These are phyloP conservation scores for Naegleria gruberi DNA, from an alignment of 208 protist species.

Conservation along the genomic window DNA sequence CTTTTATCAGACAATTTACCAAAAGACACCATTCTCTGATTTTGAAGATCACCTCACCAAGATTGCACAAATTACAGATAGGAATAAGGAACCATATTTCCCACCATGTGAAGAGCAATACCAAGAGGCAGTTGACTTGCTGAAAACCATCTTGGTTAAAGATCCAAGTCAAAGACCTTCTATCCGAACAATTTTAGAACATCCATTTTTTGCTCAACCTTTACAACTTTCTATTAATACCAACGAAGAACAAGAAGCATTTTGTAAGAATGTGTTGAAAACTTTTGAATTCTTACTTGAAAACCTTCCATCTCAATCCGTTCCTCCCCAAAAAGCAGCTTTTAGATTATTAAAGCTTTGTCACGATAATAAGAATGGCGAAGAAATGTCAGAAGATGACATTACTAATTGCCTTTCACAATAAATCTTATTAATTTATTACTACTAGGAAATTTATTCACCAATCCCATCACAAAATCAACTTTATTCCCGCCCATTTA, in stretches of 20 bases:
- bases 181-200: constrained; percentile 46
- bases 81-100: constrained; percentile 43
- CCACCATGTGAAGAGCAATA: constrained; percentile 29
- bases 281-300: not conserved
- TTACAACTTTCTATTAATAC: not conserved
- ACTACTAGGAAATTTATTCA: no score
- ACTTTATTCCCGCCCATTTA: no score
- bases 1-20: constrained; percentile 61
- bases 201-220: constrained; percentile 42
- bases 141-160: constrained; percentile 46
- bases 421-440: no score
- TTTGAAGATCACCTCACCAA: constrained; percentile 40
- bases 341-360: not conserved
- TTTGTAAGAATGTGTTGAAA: not conserved
- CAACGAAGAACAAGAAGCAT: not conserved
- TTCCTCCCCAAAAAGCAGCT: not conserved
- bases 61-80: constrained; percentile 47
- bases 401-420: not conserved
- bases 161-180: constrained; percentile 43
- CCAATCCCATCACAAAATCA: no score
- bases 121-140: constrained; percentile 26
- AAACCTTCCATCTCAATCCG: not conserved
- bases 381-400: not conserved
- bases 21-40: constrained; percentile 41
- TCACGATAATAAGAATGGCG: not conserved